phyloP scores from a whole-genome alignment of 192 early-diverging fungal genomes.

The Coemansia sp. region DNA sequence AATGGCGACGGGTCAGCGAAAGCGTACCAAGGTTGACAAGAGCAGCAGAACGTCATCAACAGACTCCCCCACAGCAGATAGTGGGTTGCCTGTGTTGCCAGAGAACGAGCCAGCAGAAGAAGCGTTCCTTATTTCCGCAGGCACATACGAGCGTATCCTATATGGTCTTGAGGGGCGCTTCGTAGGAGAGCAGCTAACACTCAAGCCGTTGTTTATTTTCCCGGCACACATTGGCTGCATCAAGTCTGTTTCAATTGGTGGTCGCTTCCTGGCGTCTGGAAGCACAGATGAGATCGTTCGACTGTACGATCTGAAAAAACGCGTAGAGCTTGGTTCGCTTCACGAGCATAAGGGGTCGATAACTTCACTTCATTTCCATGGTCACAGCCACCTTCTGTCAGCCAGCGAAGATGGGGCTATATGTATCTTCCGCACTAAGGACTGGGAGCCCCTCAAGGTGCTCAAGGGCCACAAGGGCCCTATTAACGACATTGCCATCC shows the following conservation, averaged over 20 bases:
- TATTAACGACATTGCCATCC: slow-evolving; percentile 81
- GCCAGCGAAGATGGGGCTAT: slow-evolving; percentile 88
- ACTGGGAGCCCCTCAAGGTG: slow-evolving; percentile 94
- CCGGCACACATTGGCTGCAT: slow-evolving; percentile 95
- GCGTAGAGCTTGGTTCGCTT: slow-evolving; percentile 88
- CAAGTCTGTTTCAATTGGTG: slow-evolving; percentile 77
- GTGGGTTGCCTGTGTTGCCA: slow-evolving; percentile 7
- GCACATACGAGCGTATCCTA: slow-evolving; percentile 96
- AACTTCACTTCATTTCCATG: slow-evolving; percentile 80
- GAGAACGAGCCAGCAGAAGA: slow-evolving; percentile 25
- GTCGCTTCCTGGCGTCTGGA: slow-evolving; percentile 86
- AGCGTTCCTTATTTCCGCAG: slow-evolving; percentile 56
- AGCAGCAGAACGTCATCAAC: neutral
- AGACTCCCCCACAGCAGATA: slow-evolving; percentile 4
- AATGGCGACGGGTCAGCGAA: slow-evolving; percentile 15
- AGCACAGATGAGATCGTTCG: slow-evolving; percentile 95
- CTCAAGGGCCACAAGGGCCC: slow-evolving; percentile 74
- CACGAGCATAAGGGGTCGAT: slow-evolving; percentile 92
- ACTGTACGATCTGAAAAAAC: slow-evolving; percentile 83
- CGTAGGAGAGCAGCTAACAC: slow-evolving; percentile 27
- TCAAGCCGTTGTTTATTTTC: slow-evolving; percentile 84
- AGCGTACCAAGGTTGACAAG: slow-evolving; percentile 14
- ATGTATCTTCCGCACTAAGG: slow-evolving; percentile 87
- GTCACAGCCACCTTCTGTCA: slow-evolving; percentile 81
- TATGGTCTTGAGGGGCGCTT: slow-evolving; percentile 80